Evolutionary conservation across 163 green algal species (phyloP), one percentile per base, ranked within the genome.

Genomic region (Coccomyxa subellipsoidea): DNA sequence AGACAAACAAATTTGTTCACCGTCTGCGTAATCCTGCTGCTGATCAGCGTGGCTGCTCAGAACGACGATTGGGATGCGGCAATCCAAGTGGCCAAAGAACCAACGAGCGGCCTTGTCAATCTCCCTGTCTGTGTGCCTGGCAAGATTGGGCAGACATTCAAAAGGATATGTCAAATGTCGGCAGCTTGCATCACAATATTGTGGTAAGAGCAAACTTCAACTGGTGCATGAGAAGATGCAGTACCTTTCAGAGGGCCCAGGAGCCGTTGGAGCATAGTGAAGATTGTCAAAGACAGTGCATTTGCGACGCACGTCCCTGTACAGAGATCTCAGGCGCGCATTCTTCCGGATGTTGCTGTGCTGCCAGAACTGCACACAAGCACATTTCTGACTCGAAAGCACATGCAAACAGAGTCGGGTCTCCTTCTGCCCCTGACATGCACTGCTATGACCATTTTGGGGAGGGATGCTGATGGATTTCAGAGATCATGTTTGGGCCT

Each of bases 251-350:
- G 47, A 59, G 1, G 47, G 47, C 47, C 21, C 8, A 54, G 76
- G 76, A 21, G 87, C 88, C 21, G 85, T 90, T 15, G 86, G 66
- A 7, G 81, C 47, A 81, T 85, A 89, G 81, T 95, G 91, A 76
- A 92, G 38, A 84, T 95, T 90, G 85, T 94, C 91, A 82, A 95
- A 94, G 29, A 92, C 54, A 0, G 87, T 81, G 40, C 84, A 88
- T n/a, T 76, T 38, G 4, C 87, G 83, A 6, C 91, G 87, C 3
- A 31, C 31, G 82, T 95, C 92, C 0, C 71, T 70, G 70, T 93
- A 95, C 54, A 95, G 85, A 0, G 85, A 80, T 3, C 88, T 84
- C 69, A 95, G 54, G 36, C 87, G 87, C 2, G 75, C 79, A 15
- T 38, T 59, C 40, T 87, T 85, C 18, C 89, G 82, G 54, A 90